Conservation (phyloP, 768 basidiomycete genomes). For the Dacryopinax spathularia region DNA sequence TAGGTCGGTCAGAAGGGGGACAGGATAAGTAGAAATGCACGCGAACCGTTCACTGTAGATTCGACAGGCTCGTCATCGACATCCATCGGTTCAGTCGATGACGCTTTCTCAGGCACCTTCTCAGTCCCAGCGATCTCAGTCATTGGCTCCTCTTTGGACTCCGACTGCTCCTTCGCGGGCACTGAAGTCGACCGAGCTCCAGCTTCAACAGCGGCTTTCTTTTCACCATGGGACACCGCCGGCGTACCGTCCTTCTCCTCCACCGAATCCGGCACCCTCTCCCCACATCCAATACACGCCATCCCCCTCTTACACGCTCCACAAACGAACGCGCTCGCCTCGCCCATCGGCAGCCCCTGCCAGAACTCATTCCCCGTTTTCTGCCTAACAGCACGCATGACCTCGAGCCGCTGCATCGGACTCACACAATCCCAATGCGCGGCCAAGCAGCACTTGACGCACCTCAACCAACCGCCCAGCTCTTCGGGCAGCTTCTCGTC, state of each 20-base stretch:
- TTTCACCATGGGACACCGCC: no score
- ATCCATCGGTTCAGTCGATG: background rate
- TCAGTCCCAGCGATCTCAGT: no score
- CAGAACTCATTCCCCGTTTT: conserved; percentile 16
- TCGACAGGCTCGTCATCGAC: background rate
- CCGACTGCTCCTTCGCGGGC: background rate
- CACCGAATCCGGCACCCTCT: conserved; percentile 37
- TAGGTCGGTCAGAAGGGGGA: no score
- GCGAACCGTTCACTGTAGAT: background rate
- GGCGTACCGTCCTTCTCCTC: conserved; percentile 22
- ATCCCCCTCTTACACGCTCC: conserved; percentile 62
- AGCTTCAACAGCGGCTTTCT: background rate
- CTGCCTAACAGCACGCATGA: conserved; percentile 48
- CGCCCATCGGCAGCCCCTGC: conserved; percentile 14
- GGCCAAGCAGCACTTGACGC: conserved; percentile 62
- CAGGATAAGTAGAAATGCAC: no score
- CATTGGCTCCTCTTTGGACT: conserved; percentile 30
- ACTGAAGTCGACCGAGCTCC: background rate
- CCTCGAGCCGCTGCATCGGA: conserved; percentile 50
- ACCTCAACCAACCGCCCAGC: conserved; percentile 73
- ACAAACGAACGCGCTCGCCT: conserved; percentile 71
- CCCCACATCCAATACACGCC: conserved; percentile 61
- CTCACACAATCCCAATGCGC: conserved; percentile 69
- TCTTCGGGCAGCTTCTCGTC: conserved; percentile 36
- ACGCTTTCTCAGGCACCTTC: no score